These are phyloP conservation scores for Physcomitrium patens DNA, from an alignment of 225 moss, liverwort and hornwort genomes.

Conservation along the genomic window DNA sequence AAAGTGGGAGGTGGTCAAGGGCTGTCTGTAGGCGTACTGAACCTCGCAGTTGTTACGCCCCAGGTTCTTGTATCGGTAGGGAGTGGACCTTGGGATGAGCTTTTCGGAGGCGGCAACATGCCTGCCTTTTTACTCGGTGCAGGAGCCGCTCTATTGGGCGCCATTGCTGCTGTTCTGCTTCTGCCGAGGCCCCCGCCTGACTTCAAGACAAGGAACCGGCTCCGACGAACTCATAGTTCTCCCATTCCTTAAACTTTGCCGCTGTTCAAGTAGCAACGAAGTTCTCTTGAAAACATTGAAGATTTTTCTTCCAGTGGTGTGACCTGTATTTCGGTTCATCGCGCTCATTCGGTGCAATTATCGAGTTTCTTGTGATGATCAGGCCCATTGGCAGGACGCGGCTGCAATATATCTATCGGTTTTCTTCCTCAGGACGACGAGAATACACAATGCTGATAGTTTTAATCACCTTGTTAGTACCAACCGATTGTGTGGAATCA, in stretches of 20 bases:
- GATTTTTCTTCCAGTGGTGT: constrained; percentile 16
- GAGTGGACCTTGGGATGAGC: constrained; percentile 72
- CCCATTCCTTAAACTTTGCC: constrained; percentile 53
- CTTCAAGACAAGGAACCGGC: constrained; percentile 43
- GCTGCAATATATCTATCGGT: neutral
- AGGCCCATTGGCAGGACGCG: neutral
- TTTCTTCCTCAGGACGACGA: constrained; percentile 21
- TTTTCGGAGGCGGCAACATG: constrained; percentile 76
- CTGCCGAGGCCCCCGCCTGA: constrained; percentile 68
- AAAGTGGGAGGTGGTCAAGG: constrained; percentile 79
- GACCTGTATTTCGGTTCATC: constrained; percentile 11
- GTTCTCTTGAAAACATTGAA: constrained; percentile 8
- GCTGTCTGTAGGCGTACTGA: constrained; percentile 72
- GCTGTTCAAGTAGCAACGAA: neutral
- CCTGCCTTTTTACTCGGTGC: constrained; percentile 71
- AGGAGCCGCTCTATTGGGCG: constrained; percentile 51
- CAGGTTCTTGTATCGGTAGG: constrained; percentile 69
- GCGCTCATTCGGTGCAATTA: constrained; percentile 13
- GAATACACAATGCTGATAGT: neutral
- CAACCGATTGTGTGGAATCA: constrained; percentile 14
- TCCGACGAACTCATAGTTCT: constrained; percentile 69
- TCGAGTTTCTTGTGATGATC: neutral
- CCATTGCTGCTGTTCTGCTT: constrained; percentile 56
- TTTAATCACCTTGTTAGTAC: neutral
- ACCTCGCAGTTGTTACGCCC: constrained; percentile 70